These are phyloP conservation scores for Metarhizium humberi DNA, from an alignment of 2,329 filamentous ascomycete species.

Conservation along the genomic window DNA sequence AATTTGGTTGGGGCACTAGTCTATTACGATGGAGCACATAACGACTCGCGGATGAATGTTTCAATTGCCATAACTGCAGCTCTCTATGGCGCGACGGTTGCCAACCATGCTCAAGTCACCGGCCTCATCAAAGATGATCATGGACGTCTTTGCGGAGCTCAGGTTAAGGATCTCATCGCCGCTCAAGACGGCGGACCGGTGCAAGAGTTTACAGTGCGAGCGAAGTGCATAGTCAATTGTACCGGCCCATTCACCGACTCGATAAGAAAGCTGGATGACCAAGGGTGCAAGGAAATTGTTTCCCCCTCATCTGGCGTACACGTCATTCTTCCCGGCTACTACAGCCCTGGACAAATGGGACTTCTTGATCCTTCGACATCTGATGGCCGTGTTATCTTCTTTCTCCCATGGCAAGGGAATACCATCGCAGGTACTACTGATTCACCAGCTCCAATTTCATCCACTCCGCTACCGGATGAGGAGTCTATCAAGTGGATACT, in stretches of 20 bases:
- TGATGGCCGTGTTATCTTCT: slow-evolving; percentile 85
- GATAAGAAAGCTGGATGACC: slow-evolving; percentile 78
- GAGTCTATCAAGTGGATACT: slow-evolving; percentile 85
- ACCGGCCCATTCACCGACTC: slow-evolving; percentile 83
- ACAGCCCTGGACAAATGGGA: slow-evolving; percentile 77
- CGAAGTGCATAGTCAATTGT: slow-evolving; percentile 78
- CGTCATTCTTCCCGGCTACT: slow-evolving; percentile 80
- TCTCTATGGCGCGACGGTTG: slow-evolving; percentile 73
- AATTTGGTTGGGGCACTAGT: slow-evolving; percentile 73
- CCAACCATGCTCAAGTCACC: slow-evolving; percentile 78
- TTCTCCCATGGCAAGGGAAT: slow-evolving; percentile 87
- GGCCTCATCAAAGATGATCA: slow-evolving; percentile 63
- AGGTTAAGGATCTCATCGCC: slow-evolving; percentile 59
- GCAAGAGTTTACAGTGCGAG: slow-evolving; percentile 61
- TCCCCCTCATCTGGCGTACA: slow-evolving; percentile 80
- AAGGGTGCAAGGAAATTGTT: slow-evolving; percentile 63
- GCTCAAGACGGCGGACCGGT: slow-evolving; percentile 50
- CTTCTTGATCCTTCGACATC: slow-evolving; percentile 80
- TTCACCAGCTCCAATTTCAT: slow-evolving; percentile 61
- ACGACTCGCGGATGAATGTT: slow-evolving; percentile 88
- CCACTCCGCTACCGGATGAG: slow-evolving; percentile 69
- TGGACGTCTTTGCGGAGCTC: slow-evolving; percentile 66
- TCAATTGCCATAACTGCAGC: slow-evolving; percentile 81
- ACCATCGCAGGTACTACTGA: slow-evolving; percentile 87
- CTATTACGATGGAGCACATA: slow-evolving; percentile 88